Conservation (phyloP, 139 green algal genomes). For the Astrephomene gubernaculifera region DNA sequence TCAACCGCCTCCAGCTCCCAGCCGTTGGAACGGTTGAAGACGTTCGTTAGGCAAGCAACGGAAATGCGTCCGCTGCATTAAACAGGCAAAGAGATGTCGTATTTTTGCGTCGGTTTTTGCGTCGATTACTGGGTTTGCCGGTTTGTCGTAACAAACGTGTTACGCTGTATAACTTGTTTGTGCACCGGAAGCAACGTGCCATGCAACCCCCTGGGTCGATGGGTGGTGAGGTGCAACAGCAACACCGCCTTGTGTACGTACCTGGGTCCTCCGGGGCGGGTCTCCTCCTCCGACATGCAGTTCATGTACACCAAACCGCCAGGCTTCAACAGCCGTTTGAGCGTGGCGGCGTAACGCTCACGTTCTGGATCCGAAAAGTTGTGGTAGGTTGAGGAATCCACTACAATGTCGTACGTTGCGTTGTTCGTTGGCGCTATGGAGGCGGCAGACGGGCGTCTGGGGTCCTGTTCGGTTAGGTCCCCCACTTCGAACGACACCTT, state of each 20-base stretch:
- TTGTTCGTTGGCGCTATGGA: neutral
- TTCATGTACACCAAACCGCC: slow-evolving; percentile 21
- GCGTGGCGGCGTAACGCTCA: neutral
- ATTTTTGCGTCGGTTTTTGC: no score
- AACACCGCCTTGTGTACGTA: no score
- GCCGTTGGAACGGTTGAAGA: neutral
- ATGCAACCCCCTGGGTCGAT: neutral
- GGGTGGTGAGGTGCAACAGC: neutral
- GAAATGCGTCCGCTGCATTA: no score
- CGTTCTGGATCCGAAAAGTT: slow-evolving; percentile 4
- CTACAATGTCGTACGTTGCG: neutral
- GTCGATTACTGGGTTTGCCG: no score
- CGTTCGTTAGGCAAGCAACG: no score
- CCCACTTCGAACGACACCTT: slow-evolving; percentile 6
- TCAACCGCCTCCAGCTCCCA: slow-evolving; percentile 14
- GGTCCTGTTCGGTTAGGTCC: neutral
- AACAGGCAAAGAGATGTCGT: neutral
- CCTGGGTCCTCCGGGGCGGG: slow-evolving; percentile 21
- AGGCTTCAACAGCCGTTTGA: slow-evolving; percentile 8
- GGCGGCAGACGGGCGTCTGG: neutral
- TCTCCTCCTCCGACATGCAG: slow-evolving; percentile 40
- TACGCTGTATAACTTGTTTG: neutral
- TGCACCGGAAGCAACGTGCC: neutral
- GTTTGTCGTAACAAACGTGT: no score
- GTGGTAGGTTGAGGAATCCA: slow-evolving; percentile 24